Evolutionary conservation across 768 basidiomycete species (phyloP), one percentile per base, ranked within the genome.

Genomic region (Rhodosporidiobolus sp.): DNA sequence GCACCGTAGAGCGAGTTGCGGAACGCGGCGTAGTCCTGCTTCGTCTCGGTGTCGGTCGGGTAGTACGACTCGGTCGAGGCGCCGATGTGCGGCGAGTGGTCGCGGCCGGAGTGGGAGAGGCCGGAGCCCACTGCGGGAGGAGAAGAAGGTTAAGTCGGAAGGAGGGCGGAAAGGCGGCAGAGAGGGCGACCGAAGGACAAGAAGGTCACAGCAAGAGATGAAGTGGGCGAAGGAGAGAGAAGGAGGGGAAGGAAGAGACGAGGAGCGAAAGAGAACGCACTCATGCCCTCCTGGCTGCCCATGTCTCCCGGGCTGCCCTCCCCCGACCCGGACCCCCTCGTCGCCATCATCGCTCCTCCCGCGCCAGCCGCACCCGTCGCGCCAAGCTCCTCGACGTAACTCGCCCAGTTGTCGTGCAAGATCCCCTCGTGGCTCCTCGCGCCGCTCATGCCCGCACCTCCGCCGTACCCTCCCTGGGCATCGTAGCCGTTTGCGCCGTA

Each of bases 351-450:
- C 20, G 38, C 57, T 26, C 46, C 32, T 10, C 56, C 32, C 20
- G 58, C 67, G 24, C 63, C 72, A 4, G 32, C 73, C 20, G 59
- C 67, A 4, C n/a, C 52, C 17, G 32, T 43, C 1, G 38, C 67
- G 10, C 55, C 61, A 1, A 19, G 32, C 1, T 50, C 49, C 30
- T 65, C 49, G 45, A 72, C 63, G n/a, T 75, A 75, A 45, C 71
- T 67, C 2, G 66, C 66, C 69, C 70, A 75, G 43, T 75, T 53
- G 28, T 61, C 59, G 46, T 75, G 63, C 63, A 71, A 34, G 16
- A 52, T 48, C 0, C 74, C 74, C 56, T 75, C 74, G 32, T 71
- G 63, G 34, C 73, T 75, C 54, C 50, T 50, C 59, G 67, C 54
- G 17, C 35, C 48, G 20, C 67, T 17, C 34, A 56, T 35, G 5